Conservation (phyloP, 2,329 filamentous ascomycete genomes). For the Nemania sp. region DNA sequence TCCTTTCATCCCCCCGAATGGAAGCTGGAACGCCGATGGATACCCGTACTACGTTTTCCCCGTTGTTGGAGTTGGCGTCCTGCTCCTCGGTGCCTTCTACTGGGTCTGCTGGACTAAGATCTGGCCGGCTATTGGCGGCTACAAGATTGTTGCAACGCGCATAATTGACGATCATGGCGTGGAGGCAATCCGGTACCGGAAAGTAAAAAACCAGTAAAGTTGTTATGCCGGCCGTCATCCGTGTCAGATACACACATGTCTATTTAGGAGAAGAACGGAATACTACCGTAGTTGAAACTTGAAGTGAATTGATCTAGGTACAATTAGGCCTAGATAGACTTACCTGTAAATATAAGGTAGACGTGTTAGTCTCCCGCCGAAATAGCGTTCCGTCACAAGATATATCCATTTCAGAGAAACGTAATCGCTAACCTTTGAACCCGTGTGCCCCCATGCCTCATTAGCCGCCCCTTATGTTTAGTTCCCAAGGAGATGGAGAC, state of each 20-base stretch:
- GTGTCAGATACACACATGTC: background rate
- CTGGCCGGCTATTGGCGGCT: constrained; percentile 62
- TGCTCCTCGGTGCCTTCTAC: constrained; percentile 64
- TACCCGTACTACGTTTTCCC: constrained; percentile 70
- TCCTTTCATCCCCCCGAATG: constrained; percentile 66
- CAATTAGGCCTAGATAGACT: background rate
- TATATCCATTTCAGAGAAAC: background rate
- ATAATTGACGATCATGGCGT: constrained; percentile 54
- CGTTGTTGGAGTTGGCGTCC: constrained; percentile 64
- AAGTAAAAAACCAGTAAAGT: constrained; percentile 45
- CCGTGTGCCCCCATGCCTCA: background rate
- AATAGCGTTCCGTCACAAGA: background rate
- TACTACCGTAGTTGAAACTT: background rate
- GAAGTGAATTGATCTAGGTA: background rate
- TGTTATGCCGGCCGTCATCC: constrained; percentile 7
- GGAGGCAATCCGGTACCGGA: constrained; percentile 49
- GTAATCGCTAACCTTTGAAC: background rate
- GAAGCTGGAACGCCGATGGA: constrained; percentile 59
- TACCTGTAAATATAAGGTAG: background rate
- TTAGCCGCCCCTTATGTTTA: background rate
- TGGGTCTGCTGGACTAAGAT: constrained; percentile 66
- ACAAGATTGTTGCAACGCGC: constrained; percentile 61
- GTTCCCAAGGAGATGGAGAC: background rate
- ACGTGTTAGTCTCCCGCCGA: background rate
- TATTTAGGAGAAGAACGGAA: background rate